phyloP scores from a whole-genome alignment of 2,329 filamentous ascomycete species.

The Fusarium transvaalense region DNA sequence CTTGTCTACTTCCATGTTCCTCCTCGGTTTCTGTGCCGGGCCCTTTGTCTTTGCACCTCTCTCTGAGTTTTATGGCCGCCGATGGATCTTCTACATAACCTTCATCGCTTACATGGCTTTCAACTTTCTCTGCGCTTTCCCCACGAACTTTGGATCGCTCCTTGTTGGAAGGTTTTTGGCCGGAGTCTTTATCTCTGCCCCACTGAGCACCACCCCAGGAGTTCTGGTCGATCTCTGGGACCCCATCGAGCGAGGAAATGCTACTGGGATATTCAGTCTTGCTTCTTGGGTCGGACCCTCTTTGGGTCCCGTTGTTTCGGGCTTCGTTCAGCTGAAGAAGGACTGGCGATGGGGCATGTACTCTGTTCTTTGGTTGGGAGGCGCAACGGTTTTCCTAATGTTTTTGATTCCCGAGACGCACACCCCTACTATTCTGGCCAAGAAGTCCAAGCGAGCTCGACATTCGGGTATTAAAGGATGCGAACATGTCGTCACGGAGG shows the following conservation, averaged over 20 bases:
- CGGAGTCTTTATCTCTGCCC: conserved; percentile 66
- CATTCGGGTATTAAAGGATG: conserved; percentile 62
- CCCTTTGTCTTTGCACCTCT: conserved; percentile 70
- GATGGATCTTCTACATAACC: conserved; percentile 65
- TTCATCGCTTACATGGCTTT: conserved; percentile 64
- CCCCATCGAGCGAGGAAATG: conserved; percentile 63
- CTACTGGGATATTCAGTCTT: conserved; percentile 66
- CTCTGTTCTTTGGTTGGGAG: conserved; percentile 60
- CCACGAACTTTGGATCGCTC: conserved; percentile 65
- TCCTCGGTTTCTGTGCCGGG: conserved; percentile 69
- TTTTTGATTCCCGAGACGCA: conserved; percentile 71
- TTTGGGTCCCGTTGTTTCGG: conserved; percentile 65
- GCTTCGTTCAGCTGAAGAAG: conserved; percentile 68
- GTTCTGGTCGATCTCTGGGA: conserved; percentile 67
- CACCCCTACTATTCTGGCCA: conserved; percentile 61
- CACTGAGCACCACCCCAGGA: conserved; percentile 63
- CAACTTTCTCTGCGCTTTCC: conserved; percentile 66
- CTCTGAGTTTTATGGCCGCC: conserved; percentile 68
- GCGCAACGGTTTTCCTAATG: conserved; percentile 58
- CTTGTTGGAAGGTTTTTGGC: conserved; percentile 68
- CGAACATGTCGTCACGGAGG: conserved; percentile 63
- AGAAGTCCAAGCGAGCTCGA: conserved; percentile 67
- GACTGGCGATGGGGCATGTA: conserved; percentile 68
- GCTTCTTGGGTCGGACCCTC: conserved; percentile 68
- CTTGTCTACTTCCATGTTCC: conserved; percentile 66